Conservation (phyloP, 225 moss, liverwort and hornwort genomes). For the Antitrichia curtipendula region DNA sequence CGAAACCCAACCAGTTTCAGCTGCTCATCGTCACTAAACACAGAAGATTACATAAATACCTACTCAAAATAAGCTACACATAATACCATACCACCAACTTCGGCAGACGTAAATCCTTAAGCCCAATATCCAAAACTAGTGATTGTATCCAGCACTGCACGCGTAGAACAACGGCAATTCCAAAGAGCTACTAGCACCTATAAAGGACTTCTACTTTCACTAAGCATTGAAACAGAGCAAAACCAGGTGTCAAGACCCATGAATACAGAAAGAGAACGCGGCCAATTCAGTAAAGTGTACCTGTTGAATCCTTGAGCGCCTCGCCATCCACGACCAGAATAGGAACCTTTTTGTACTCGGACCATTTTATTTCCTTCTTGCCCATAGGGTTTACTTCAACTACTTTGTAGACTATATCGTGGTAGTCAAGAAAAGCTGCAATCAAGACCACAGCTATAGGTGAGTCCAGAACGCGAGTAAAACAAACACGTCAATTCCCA, state of each 20-base stretch:
- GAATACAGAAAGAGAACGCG: not conserved
- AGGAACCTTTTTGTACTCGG: conserved; percentile 91
- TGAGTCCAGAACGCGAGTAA: not conserved
- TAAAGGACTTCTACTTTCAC: not conserved
- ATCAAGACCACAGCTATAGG: not conserved
- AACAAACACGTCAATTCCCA: not conserved
- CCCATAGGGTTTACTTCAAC: conserved; percentile 96
- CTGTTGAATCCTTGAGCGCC: conserved; percentile 87
- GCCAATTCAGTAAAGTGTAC: not conserved
- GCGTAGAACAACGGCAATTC: not conserved
- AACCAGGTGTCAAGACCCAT: not conserved
- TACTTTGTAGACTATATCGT: conserved; percentile 77
- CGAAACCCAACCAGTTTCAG: not conserved
- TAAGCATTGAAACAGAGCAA: not conserved
- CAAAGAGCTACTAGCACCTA: not conserved
- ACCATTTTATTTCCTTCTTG: conserved; percentile 94
- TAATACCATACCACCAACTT: not conserved
- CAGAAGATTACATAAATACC: not conserved
- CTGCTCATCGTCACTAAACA: not conserved
- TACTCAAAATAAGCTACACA: not conserved
- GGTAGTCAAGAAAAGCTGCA: conserved; percentile 91
- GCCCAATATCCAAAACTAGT: not conserved
- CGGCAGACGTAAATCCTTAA: not conserved
- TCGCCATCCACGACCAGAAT: conserved; percentile 87
- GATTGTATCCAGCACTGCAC: not conserved